These are phyloP conservation scores for Aspergillus funiculosus DNA, from an alignment of 495 filamentous ascomycete species.

Conservation along the genomic window DNA sequence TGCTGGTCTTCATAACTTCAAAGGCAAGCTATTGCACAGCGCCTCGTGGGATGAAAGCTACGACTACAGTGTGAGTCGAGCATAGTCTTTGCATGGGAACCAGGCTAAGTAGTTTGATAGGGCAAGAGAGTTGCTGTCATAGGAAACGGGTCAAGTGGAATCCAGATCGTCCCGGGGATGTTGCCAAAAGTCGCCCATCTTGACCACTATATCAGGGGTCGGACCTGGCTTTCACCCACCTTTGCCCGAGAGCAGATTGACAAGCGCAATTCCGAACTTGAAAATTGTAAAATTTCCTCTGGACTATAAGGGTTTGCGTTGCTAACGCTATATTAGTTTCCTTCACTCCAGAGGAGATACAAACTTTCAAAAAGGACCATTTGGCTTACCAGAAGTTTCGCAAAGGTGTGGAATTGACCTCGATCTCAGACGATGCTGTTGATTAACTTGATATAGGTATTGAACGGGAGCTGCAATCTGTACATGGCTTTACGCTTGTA, in stretches of 20 bases:
- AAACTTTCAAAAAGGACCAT: slow-evolving; percentile 40
- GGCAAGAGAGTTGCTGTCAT: slow-evolving; percentile 50
- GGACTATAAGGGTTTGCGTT: not conserved
- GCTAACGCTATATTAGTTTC: slow-evolving; percentile 15
- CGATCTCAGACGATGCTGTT: not conserved
- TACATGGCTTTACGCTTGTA: slow-evolving; percentile 35
- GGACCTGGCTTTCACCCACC: slow-evolving; percentile 42
- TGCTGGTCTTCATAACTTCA: slow-evolving; percentile 47
- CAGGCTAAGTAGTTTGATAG: slow-evolving; percentile 20
- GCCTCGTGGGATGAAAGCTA: slow-evolving; percentile 45
- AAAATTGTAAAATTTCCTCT: slow-evolving; percentile 29
- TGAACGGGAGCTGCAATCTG: slow-evolving; percentile 44
- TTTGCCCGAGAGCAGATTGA: slow-evolving; percentile 33
- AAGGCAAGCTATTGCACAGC: slow-evolving; percentile 51
- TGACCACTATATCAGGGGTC: slow-evolving; percentile 38
- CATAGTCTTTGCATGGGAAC: slow-evolving; percentile 5
- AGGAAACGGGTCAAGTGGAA: slow-evolving; percentile 46
- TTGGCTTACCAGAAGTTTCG: slow-evolving; percentile 36
- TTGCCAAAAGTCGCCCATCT: slow-evolving; percentile 47
- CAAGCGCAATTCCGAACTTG: slow-evolving; percentile 22
- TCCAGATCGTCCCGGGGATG: slow-evolving; percentile 58
- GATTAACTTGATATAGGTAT: slow-evolving; percentile 26
- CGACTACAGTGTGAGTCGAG: slow-evolving; percentile 26
- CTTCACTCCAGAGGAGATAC: slow-evolving; percentile 43
- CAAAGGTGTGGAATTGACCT: slow-evolving; percentile 27